Evolutionary conservation across 2,329 filamentous ascomycete species (phyloP).

Genomic region (Fusarium devonianum): DNA sequence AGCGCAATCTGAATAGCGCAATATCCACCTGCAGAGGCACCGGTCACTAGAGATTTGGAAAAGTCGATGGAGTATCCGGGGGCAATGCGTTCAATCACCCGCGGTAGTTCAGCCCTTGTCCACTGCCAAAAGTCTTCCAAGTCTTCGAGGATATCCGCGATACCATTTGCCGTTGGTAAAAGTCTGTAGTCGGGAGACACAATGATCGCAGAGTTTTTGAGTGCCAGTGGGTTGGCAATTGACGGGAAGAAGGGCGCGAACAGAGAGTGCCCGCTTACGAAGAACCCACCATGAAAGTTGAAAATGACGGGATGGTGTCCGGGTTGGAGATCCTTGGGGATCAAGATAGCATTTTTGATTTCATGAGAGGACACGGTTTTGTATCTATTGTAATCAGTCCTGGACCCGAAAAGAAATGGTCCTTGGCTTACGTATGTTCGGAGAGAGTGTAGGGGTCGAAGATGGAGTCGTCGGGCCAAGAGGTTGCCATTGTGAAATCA

Average conservation of each 20-base stretch:
- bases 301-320: constrained; percentile 34
- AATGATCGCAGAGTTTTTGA: constrained; percentile 36
- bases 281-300: constrained; percentile 41
- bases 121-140: constrained; percentile 42
- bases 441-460: constrained; percentile 30
- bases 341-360: constrained; percentile 34
- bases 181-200: constrained; percentile 40
- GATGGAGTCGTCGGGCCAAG: constrained; percentile 28
- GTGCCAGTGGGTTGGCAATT: too few relatives aligned
- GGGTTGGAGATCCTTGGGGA: constrained; percentile 37
- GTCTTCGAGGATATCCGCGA: constrained; percentile 39
- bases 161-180: constrained; percentile 34
- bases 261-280: constrained; percentile 31
- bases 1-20: constrained; percentile 29
- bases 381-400: constrained; percentile 16
- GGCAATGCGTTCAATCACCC: constrained; percentile 3
- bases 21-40: constrained; percentile 41
- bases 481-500: constrained; percentile 25
- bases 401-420: accelerated
- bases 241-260: constrained; percentile 41
- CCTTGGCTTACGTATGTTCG: constrained; percentile 23
- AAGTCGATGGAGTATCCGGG: constrained; percentile 23
- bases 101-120: constrained; percentile 13
- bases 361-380: constrained; percentile 30
- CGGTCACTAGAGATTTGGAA: constrained; percentile 19